Percentiles rank a stretch among this genome's conserved stretches.
Conservation (phyloP, 768 basidiomycete genomes). For the Floccularia luteovirens region DNA sequence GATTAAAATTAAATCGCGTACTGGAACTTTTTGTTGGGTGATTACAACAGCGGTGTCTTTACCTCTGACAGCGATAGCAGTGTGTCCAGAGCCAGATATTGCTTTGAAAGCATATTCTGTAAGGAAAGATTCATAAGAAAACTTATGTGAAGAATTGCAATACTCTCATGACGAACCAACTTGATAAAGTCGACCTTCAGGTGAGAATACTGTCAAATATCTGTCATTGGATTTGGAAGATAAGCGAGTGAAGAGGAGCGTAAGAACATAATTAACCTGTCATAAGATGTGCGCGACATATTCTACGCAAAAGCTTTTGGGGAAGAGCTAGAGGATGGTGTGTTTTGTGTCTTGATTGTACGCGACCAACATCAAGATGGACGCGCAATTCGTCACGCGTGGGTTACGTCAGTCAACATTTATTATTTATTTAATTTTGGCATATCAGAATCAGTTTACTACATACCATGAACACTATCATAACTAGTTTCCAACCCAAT, state of each 20-base stretch:
- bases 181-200: constrained; percentile 97
- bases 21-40: constrained; percentile 97
- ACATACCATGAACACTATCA: no score
- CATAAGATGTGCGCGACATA: constrained; percentile 95
- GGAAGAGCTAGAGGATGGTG: constrained; percentile 2
- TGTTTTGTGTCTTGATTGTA: no score
- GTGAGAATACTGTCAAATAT: constrained; percentile 96
- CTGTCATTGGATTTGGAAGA: constrained; percentile 24
- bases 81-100: constrained; percentile 94
- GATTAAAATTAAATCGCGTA: constrained; percentile 31
- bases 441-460: no score
- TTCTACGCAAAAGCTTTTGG: constrained; percentile 17
- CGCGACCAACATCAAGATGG: constrained; percentile 14
- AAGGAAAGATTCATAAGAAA: constrained; percentile 3
- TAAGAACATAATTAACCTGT: constrained; percentile 43
- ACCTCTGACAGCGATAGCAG: constrained; percentile 86
- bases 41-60: constrained; percentile 94
- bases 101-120: constrained; percentile 99
- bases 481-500: no score
- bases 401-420: no score
- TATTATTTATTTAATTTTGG: no score
- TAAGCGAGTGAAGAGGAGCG: not conserved
- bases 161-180: constrained; percentile 60
- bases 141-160: not conserved
- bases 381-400: constrained; percentile 56